These are phyloP conservation scores for Larix kaempferi DNA, from an alignment of 75 land plant species.

Conservation along the genomic window DNA sequence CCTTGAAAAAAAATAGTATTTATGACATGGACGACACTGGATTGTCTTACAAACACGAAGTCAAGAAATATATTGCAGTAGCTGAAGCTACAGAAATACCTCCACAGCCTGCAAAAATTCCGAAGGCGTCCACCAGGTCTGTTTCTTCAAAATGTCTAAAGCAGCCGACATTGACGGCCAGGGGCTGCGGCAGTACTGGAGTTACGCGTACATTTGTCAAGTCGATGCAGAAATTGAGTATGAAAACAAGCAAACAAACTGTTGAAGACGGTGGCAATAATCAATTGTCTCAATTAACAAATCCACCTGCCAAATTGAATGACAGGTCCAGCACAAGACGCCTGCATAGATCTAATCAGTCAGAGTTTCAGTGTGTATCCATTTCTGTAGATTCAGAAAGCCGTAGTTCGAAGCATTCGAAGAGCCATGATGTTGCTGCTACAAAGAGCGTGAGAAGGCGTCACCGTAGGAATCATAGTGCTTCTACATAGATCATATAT, in stretches of 20 bases:
- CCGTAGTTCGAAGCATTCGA: not conserved
- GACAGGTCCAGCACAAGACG: not conserved
- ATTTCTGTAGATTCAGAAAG: not conserved
- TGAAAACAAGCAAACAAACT: not conserved
- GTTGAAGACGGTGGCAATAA: not conserved
- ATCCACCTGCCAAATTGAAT: not conserved
- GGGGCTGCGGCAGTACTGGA: not conserved
- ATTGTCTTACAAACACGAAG: not conserved
- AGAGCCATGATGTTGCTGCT: not conserved
- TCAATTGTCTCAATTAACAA: not conserved
- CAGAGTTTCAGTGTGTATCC: not conserved
- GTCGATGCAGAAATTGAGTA: not conserved
- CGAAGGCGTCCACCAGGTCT: too few relatives aligned
- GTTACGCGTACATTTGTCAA: not conserved
- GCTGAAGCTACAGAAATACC: not conserved
- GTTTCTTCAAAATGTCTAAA: not conserved
- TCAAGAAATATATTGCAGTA: not conserved
- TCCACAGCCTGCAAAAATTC: not conserved
- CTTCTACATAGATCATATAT: not conserved
- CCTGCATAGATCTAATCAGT: not conserved
- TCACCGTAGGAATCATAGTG: not conserved
- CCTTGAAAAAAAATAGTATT: not conserved
- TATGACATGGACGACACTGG: not conserved
- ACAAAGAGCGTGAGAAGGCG: not conserved
- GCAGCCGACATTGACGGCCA: not conserved